phyloP scores from a whole-genome alignment of 192 early-diverging fungal species.

The Pecoramyces ruminantium region DNA sequence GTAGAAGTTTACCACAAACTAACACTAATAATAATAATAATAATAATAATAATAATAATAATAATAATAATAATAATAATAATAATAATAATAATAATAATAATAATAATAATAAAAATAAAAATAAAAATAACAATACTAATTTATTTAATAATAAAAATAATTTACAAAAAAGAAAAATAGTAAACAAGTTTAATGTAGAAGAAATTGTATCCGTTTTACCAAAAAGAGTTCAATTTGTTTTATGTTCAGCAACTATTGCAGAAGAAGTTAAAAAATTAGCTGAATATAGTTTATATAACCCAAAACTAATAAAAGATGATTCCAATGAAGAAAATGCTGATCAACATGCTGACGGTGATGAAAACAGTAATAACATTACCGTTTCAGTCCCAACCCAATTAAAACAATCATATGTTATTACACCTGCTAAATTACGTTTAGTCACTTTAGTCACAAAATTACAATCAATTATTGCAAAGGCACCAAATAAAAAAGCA shows the following conservation, averaged over 20 bases:
- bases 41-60: slow-evolving; percentile 13
- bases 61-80: slow-evolving; percentile 14
- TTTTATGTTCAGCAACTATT: slow-evolving; percentile 86
- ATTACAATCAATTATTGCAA: slow-evolving; percentile 20
- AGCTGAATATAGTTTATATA: slow-evolving; percentile 54
- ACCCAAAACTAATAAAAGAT: slow-evolving; percentile 60
- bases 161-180: not conserved
- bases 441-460: slow-evolving; percentile 67
- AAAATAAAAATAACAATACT: not conserved
- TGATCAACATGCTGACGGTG: slow-evolving; percentile 1
- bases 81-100: slow-evolving; percentile 17
- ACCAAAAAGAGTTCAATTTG: slow-evolving; percentile 49
- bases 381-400: slow-evolving; percentile 66
- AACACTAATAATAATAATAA: slow-evolving; percentile 5
- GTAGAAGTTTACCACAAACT: not conserved
- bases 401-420: slow-evolving; percentile 68
- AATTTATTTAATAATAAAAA: slow-evolving; percentile 4
- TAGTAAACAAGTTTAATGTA: not conserved
- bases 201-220: slow-evolving; percentile 7
- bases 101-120: slow-evolving; percentile 15
- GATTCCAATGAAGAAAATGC: slow-evolving; percentile 6
- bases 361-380: not conserved
- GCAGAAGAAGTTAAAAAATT: slow-evolving; percentile 65
- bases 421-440: slow-evolving; percentile 80
- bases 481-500: slow-evolving; percentile 11